These are phyloP conservation scores for Vigna reflexopilosa DNA, from an alignment of 306 rosid species.

Conservation along the genomic window DNA sequence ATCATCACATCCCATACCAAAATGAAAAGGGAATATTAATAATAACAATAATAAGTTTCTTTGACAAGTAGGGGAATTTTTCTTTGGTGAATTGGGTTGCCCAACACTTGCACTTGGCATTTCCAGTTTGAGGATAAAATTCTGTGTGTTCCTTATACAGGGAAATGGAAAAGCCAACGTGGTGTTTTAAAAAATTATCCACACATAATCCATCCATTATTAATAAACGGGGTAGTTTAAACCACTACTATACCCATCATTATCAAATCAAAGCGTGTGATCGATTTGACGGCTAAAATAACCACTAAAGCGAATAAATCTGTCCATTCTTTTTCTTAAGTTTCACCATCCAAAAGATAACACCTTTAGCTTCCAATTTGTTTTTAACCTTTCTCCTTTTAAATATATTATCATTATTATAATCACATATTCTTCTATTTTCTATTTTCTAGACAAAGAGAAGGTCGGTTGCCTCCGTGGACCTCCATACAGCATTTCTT, in stretches of 20 bases:
- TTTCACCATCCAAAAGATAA: constrained; percentile 43
- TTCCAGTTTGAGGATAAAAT: constrained; percentile 56
- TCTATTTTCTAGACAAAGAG: constrained; percentile 6
- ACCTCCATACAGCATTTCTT: constrained; percentile 31
- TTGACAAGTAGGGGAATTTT: constrained; percentile 45
- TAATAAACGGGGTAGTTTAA: constrained; percentile 43
- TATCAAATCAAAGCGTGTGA: constrained; percentile 40
- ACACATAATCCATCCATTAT: constrained; percentile 36
- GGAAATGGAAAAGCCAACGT: constrained; percentile 42
- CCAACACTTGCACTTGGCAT: constrained; percentile 59
- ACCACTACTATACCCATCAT: constrained; percentile 39
- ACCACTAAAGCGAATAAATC: constrained; percentile 44
- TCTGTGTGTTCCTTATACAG: constrained; percentile 46
- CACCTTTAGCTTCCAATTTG: neutral
- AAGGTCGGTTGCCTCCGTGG: constrained; percentile 44
- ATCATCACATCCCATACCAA: constrained; percentile 29
- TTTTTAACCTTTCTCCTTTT: too few species aligned
- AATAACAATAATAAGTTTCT: constrained; percentile 35
- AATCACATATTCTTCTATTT: constrained; percentile 5
- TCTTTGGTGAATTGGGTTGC: constrained; percentile 22
- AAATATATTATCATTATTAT: constrained; percentile 9
- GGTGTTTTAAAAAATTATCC: constrained; percentile 63
- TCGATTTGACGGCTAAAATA: constrained; percentile 55
- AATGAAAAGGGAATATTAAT: neutral
- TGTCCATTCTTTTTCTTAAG: constrained; percentile 35